Evolutionary conservation across 352 stramenopile genomes (phyloP), one percentile per base, ranked within the genome.

Genomic region (Phytopythium vexans): DNA sequence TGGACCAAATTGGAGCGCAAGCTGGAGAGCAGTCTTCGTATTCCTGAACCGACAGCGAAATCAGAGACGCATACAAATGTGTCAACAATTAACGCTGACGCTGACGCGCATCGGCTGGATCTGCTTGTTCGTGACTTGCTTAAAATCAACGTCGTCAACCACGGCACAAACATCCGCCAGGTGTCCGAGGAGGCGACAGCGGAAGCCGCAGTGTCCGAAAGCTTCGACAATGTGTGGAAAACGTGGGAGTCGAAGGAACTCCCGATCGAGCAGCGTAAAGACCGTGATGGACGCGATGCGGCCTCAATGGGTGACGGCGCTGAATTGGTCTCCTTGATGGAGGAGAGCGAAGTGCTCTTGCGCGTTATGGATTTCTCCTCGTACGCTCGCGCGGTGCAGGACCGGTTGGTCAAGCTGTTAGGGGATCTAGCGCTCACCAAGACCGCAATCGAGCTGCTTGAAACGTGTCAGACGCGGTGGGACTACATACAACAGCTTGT

Each of bases 1-100:
- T 92, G 81, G 81, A 76, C 60, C 2, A 89, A 89, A 41, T 58
- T 92, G 0, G 81, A 92, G 47, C 61, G 86, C 62, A 92, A 88
- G 47, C 65, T 89, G 59, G 56, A 76, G 12, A 84, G 70, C 12
- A 72, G 55, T 0, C 77, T 89, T 15, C 34, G 39, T 4, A 48
- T 58, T 12, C 3, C 8, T 0, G 51, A 56, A 0, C 39, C 38
- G 1, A 12, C 33, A 8, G 36, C 41, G 0, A 6, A 14, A 49
- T 8, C 27, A n/a, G 32, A 61, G 10, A 27, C 21, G 2, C 21
- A 27, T 27, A 2, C 21, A 27, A 6, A 38, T 15, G 21, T 16
- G 3, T 4, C 3, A 16, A 10, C 12, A 40, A 7, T 4, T 4
- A 15, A 39, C 6, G 9, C 14, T 21, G 40, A 38, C 1, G 10